A percentile compares a stretch with the other conserved stretches of the same genome.
Evolutionary conservation across 2,329 filamentous ascomycete species (phyloP).

Genomic region (Metarhizium anisopliae): DNA sequence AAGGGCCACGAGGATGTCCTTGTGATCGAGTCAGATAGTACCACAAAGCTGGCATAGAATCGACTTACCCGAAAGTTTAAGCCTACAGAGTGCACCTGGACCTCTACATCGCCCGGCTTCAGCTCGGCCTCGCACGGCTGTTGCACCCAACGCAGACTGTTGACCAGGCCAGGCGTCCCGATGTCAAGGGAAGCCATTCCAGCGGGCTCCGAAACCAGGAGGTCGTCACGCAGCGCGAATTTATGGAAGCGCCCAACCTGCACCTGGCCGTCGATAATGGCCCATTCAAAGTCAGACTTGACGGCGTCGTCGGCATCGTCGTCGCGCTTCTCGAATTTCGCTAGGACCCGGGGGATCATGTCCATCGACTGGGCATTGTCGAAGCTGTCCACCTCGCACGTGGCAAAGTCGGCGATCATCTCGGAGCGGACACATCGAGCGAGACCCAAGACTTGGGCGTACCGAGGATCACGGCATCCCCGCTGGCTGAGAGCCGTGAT

Average conservation of each 20-base stretch:
- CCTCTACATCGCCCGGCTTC: background rate
- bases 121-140: background rate
- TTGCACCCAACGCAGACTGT: background rate
- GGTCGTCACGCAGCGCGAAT: background rate
- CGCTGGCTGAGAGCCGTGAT: constrained; percentile 5
- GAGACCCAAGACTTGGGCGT: constrained; percentile 2
- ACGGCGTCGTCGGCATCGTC: background rate
- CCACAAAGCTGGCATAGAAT: too few relatives aligned
- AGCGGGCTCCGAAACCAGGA: background rate
- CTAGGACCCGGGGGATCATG: background rate
- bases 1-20: constrained; percentile 5
- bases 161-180: background rate
- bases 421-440: constrained; percentile 6
- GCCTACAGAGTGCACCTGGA: constrained; percentile 1
- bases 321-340: background rate
- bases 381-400: constrained; percentile 3
- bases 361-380: background rate
- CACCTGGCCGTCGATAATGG: background rate
- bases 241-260: background rate
- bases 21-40: too few relatives aligned
- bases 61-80: background rate
- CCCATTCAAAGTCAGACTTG: background rate
- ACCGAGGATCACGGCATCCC: constrained; percentile 3
- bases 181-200: background rate
- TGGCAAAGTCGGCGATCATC: constrained; percentile 5